These are phyloP conservation scores for Termitomyces sp. DNA, from an alignment of 768 basidiomycete species.

Conservation along the genomic window DNA sequence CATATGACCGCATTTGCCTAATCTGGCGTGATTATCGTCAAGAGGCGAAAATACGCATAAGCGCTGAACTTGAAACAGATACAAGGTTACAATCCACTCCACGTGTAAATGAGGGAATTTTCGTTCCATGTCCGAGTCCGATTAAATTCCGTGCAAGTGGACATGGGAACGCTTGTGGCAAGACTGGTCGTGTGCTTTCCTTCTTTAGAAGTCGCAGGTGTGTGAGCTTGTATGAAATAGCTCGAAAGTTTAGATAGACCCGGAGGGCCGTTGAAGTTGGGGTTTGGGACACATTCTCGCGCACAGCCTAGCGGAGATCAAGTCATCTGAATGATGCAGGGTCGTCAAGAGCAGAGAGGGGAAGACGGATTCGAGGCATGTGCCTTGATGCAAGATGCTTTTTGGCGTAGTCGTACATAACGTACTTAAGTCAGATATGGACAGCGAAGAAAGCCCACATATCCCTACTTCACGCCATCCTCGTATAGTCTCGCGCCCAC, in stretches of 20 bases:
- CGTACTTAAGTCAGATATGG: neutral
- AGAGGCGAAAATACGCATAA: neutral
- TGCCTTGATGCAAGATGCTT: slow-evolving; percentile 3
- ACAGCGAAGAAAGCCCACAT: neutral
- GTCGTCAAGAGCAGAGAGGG: neutral
- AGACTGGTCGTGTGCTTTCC: neutral
- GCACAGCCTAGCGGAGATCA: slow-evolving; percentile 5
- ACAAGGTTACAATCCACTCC: neutral
- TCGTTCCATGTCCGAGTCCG: neutral
- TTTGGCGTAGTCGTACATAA: neutral
- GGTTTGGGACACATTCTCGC: neutral
- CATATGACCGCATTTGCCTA: neutral
- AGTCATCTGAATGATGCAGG: slow-evolving; percentile 8
- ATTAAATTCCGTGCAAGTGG: neutral
- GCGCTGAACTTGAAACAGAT: neutral
- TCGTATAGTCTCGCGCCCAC: neutral
- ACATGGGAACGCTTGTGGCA: neutral
- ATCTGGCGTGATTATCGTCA: neutral
- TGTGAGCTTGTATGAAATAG: neutral
- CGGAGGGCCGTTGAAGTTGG: neutral
- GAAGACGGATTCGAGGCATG: neutral
- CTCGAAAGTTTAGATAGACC: neutral
- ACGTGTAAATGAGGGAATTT: neutral
- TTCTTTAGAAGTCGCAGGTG: neutral
- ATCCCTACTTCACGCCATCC: neutral